phyloP scores from a whole-genome alignment of 2,329 filamentous ascomycete genomes.

The Neofusicoccum sp. region DNA sequence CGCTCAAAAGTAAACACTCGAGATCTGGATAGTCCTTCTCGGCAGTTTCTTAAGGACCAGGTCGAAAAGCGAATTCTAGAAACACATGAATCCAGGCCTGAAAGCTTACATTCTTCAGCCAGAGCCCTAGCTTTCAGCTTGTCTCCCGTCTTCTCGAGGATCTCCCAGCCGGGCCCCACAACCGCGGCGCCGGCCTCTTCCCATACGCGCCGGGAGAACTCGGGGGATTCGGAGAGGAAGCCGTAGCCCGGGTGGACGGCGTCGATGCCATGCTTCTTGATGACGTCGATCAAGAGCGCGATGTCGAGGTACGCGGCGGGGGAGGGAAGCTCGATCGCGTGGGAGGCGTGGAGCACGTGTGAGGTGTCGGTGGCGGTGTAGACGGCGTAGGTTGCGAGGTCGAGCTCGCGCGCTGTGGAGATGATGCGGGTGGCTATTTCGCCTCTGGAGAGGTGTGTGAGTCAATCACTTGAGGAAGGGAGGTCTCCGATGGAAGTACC shows the following conservation, averaged over 20 bases:
- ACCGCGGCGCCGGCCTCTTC: conserved; percentile 49
- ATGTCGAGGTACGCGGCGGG: conserved; percentile 56
- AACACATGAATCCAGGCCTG: background rate
- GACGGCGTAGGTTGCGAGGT: conserved; percentile 55
- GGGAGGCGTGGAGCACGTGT: conserved; percentile 53
- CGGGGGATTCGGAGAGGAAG: conserved; percentile 59
- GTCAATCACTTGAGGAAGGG: background rate
- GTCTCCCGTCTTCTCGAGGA: conserved; percentile 56
- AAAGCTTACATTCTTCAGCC: conserved; percentile 46
- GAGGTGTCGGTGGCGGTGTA: conserved; percentile 56
- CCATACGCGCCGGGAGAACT: conserved; percentile 52
- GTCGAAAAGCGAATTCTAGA: background rate
- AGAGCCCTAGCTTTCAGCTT: conserved; percentile 55
- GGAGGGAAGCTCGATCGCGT: conserved; percentile 52
- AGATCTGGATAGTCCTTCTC: no score
- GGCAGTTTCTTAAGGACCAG: no score
- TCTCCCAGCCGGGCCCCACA: conserved; percentile 57
- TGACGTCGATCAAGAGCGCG: conserved; percentile 47
- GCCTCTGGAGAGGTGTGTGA: conserved; percentile 33
- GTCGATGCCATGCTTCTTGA: conserved; percentile 52
- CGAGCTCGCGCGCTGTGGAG: conserved; percentile 58
- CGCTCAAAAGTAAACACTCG: background rate
- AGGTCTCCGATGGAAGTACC: conserved; percentile 32
- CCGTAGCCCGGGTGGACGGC: conserved; percentile 61
- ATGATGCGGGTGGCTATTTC: conserved; percentile 64